A percentile compares a stretch with the other conserved stretches of the same genome.
phyloP scores from a whole-genome alignment of 495 filamentous ascomycete genomes.

The Geopyxis carbonaria region DNA sequence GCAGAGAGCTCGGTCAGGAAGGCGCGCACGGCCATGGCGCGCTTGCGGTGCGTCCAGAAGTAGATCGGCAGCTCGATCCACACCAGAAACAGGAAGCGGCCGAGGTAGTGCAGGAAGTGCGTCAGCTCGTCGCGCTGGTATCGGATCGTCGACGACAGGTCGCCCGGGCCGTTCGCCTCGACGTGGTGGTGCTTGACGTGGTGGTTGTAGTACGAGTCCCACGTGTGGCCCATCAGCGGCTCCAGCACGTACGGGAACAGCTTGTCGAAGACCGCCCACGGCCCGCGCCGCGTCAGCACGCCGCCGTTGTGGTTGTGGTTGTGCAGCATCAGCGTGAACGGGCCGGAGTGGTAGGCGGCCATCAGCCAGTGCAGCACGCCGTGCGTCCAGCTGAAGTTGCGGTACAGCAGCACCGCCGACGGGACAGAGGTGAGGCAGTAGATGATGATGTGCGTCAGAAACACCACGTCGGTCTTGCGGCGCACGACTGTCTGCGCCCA shows the following conservation, averaged over 20 bases:
- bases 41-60: slow-evolving; percentile 43
- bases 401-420: slow-evolving; percentile 46
- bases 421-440: slow-evolving; percentile 53
- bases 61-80: slow-evolving; percentile 63
- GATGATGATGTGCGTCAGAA: slow-evolving; percentile 57
- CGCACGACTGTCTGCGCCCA: slow-evolving; percentile 40
- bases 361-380: slow-evolving; percentile 45
- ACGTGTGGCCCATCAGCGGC: slow-evolving; percentile 65
- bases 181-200: slow-evolving; percentile 76
- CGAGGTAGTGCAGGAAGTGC: slow-evolving; percentile 50
- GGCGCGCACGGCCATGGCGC: slow-evolving; percentile 33
- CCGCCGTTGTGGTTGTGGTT: slow-evolving; percentile 67
- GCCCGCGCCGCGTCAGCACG: slow-evolving; percentile 37
- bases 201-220: slow-evolving; percentile 71
- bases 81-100: slow-evolving; percentile 51
- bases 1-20: slow-evolving; percentile 35
- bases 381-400: slow-evolving; percentile 46
- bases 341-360: slow-evolving; percentile 45
- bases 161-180: slow-evolving; percentile 60
- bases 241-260: slow-evolving; percentile 56
- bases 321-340: slow-evolving; percentile 66
- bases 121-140: slow-evolving; percentile 52
- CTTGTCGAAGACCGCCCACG: slow-evolving; percentile 38
- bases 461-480: slow-evolving; percentile 49
- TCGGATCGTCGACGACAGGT: slow-evolving; percentile 56